These are phyloP conservation scores for Penicillium antarcticum DNA, from an alignment of 495 filamentous ascomycete genomes.

Conservation along the genomic window DNA sequence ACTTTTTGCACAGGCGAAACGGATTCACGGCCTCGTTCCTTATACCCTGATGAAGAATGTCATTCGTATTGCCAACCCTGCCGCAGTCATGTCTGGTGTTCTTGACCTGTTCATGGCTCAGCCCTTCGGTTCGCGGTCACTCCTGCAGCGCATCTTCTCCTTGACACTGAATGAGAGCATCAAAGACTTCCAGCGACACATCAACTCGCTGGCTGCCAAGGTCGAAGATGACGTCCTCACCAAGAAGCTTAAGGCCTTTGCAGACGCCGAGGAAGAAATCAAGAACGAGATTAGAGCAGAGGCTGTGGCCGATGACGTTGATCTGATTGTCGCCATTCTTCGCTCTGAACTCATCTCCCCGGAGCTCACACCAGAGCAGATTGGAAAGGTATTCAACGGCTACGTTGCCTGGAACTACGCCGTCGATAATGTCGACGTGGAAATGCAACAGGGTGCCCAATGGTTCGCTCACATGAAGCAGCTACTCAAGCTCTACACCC, in stretches of 20 bases:
- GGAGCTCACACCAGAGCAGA: conserved; percentile 66
- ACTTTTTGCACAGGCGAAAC: conserved; percentile 87
- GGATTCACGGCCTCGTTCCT: conserved; percentile 89
- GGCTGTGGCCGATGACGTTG: conserved; percentile 64
- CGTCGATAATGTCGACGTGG: conserved; percentile 85
- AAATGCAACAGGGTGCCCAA: conserved; percentile 82
- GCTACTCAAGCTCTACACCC: conserved; percentile 84
- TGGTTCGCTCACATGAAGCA: conserved; percentile 95
- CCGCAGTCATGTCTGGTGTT: conserved; percentile 88
- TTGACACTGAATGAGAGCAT: conserved; percentile 92
- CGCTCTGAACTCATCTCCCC: conserved; percentile 69
- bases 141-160: conserved; percentile 90
- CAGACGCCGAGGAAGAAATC: conserved; percentile 64
- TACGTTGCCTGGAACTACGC: conserved; percentile 97
- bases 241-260: conserved; percentile 76
- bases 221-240: conserved; percentile 78
- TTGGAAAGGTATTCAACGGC: conserved; percentile 82
- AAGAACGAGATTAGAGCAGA: conserved; percentile 74
- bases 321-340: conserved; percentile 81
- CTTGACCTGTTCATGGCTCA: conserved; percentile 94
- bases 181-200: conserved; percentile 73
- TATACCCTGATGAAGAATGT: conserved; percentile 94
- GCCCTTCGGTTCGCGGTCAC: conserved; percentile 82
- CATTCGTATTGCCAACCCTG: conserved; percentile 92
- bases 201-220: conserved; percentile 69